Base-by-base conservation (phyloP, 2,329 filamentous ascomycete species). In the Verticillium albo-atrum region DNA sequence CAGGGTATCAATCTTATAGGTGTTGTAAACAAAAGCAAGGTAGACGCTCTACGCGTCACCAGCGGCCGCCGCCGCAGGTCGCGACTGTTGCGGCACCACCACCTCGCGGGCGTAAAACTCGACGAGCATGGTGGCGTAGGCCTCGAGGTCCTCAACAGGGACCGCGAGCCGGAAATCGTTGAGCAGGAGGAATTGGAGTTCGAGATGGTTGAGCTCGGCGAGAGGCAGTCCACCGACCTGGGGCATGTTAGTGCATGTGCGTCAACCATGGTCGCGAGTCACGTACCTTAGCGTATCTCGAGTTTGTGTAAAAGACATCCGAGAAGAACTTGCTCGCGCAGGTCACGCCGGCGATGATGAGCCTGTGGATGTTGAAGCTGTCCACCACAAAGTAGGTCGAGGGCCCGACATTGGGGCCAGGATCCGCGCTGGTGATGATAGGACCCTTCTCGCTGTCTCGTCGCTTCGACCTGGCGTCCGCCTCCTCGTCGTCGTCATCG, bases 241-340 rank as follows among this genome's bases (percentile, higher is more conserved):
- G 20, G 17, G n/a, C 0, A 1, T 23, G 51, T 53, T 23, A 58
- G 17, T 14, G 42, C 67, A 54, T 67, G 65, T 59, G 3, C n/a
- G n/a, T 25, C 6, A 2, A 37, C 14, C 15, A 15, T 6, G 12
- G 34, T 15, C 34, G 3, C 14, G 34, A 37, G 25, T 12, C 0
- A 14, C 37, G 7, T 82, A 97, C 95, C 90, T 98, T 99, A 61
- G 95, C 95, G 74, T 99, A 99, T 87, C 95, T 86, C 58, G 95
- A 98, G 75, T 99, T 99, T 10, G 95, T 99, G 73, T 98, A 99
- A 69, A 99, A 99, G 47, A 98, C 94, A 76, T 99, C 86, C 5
- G 94, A 98, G 76, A 99, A 99, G 82, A 98, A 99, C 75, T 99
- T 99, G 84, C 94, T 98, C 5, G 95, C 93, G 75, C 95, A 98